Percentiles rank a stretch among this genome's conserved stretches.
These are phyloP conservation scores for Sisymbrium altissimum DNA, from an alignment of 345 rosid genomes.

Conservation along the genomic window DNA sequence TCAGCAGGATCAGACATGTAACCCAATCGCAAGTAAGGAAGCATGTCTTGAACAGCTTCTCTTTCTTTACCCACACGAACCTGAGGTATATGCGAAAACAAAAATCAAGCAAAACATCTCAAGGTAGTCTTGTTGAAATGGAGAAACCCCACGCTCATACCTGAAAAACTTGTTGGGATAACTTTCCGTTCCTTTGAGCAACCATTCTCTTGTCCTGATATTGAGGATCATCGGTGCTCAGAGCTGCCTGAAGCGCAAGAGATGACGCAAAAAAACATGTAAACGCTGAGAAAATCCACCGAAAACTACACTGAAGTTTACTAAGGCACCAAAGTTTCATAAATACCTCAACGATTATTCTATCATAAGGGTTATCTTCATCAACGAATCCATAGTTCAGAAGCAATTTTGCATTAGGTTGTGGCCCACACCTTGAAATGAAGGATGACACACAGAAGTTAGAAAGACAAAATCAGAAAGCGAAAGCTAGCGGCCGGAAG, in stretches of 20 bases:
- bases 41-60: constrained; percentile 81
- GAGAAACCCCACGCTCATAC: constrained; percentile 36
- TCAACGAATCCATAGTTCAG: constrained; percentile 93
- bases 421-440: constrained; percentile 91
- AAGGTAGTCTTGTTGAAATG: background rate
- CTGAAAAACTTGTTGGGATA: constrained; percentile 70
- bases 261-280: constrained; percentile 17
- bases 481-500: background rate
- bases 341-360: constrained; percentile 69
- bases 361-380: constrained; percentile 83
- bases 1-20: constrained; percentile 88
- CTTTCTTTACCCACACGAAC: constrained; percentile 81
- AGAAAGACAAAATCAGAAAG: constrained; percentile 21
- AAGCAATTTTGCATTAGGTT: constrained; percentile 89
- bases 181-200: constrained; percentile 92
- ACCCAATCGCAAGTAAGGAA: constrained; percentile 86
- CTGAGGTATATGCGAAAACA: constrained; percentile 36
- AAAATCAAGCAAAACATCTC: constrained; percentile 22
- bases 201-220: constrained; percentile 95
- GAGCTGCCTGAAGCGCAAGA: constrained; percentile 60
- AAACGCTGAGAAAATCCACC: background rate
- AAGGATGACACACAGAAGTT: background rate
- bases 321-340: background rate
- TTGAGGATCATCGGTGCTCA: constrained; percentile 93
- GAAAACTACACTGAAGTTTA: background rate